Conservation (phyloP, 2,329 filamentous ascomycete genomes). For the Venturia oleaginea region DNA sequence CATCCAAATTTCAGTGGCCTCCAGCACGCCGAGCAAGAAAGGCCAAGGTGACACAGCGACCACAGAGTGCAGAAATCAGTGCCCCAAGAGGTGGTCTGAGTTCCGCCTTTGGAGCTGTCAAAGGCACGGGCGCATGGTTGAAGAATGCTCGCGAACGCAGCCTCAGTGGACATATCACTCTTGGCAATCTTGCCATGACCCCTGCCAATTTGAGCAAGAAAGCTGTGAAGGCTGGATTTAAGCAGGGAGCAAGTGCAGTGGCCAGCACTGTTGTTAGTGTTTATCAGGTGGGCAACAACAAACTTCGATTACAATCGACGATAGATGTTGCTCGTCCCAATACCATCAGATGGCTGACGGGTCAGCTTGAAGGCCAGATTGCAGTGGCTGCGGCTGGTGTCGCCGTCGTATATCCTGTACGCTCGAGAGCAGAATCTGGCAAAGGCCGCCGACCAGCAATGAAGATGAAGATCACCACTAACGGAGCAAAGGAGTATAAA, state of each 20-base stretch:
- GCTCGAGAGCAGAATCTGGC: constrained; percentile 18
- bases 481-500: constrained; percentile 54
- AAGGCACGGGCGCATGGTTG: constrained; percentile 18
- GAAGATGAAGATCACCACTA: constrained; percentile 28
- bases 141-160: constrained; percentile 20
- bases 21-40: constrained; percentile 47
- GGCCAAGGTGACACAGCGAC: constrained; percentile 19
- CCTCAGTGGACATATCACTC: background rate
- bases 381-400: constrained; percentile 57
- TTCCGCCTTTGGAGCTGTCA: constrained; percentile 28
- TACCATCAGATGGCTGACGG: constrained; percentile 58
- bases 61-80: constrained; percentile 1
- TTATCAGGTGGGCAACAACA: constrained; percentile 66
- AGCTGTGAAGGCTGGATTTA: constrained; percentile 64
- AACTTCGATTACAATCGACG: constrained; percentile 53
- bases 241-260: constrained; percentile 65
- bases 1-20: constrained; percentile 78
- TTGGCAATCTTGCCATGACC: constrained; percentile 31
- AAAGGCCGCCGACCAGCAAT: constrained; percentile 27
- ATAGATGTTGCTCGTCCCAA: constrained; percentile 44
- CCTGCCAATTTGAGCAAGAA: constrained; percentile 52
- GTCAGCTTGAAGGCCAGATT: constrained; percentile 49
- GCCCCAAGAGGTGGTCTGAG: background rate
- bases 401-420: constrained; percentile 54
- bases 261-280: constrained; percentile 59